Percentiles rank a stretch among this genome's conserved stretches.
These are phyloP conservation scores for Stereum hirsutum DNA, from an alignment of 1,284 basidiomycete genomes.

Conservation along the genomic window DNA sequence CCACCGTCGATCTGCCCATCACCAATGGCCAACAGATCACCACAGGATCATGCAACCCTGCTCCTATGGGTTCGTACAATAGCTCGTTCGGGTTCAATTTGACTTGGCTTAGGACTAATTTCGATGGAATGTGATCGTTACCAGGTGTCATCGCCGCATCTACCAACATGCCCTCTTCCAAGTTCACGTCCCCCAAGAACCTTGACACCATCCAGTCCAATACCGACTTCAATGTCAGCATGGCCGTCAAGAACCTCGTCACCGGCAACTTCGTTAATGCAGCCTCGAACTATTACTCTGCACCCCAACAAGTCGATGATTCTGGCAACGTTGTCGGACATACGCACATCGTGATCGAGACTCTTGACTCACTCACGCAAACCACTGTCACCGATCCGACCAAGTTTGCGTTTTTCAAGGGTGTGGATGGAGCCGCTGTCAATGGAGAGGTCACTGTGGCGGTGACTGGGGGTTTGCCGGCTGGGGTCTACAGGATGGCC, in stretches of 20 bases:
- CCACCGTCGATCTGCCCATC: conserved; percentile 36
- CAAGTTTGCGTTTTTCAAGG: conserved; percentile 64
- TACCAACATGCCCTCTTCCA: conserved; percentile 50
- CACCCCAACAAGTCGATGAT: conserved; percentile 51
- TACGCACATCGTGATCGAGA: conserved; percentile 57
- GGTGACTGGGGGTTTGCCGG: conserved; percentile 47
- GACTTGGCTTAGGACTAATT: background rate
- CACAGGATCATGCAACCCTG: conserved; percentile 54
- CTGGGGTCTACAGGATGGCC: conserved; percentile 51
- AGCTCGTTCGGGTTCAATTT: background rate
- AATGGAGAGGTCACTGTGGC: conserved; percentile 41
- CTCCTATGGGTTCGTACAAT: conserved; percentile 11
- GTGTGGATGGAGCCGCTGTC: conserved; percentile 38
- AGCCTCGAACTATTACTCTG: conserved; percentile 52
- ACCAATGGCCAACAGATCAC: conserved; percentile 52
- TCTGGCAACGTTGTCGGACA: conserved; percentile 50
- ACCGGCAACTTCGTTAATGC: conserved; percentile 59
- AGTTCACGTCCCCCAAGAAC: conserved; percentile 50
- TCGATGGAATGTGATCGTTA: too few species aligned
- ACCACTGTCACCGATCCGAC: conserved; percentile 45
- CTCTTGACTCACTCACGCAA: conserved; percentile 35
- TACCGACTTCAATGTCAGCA: conserved; percentile 44
- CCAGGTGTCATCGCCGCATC: conserved; percentile 43
- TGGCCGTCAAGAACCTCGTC: conserved; percentile 46
- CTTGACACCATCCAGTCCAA: conserved; percentile 41